Percentiles rank a stretch among this genome's conserved stretches.
phyloP scores from a whole-genome alignment of 148 eudicot species.

The Silene conica region DNA sequence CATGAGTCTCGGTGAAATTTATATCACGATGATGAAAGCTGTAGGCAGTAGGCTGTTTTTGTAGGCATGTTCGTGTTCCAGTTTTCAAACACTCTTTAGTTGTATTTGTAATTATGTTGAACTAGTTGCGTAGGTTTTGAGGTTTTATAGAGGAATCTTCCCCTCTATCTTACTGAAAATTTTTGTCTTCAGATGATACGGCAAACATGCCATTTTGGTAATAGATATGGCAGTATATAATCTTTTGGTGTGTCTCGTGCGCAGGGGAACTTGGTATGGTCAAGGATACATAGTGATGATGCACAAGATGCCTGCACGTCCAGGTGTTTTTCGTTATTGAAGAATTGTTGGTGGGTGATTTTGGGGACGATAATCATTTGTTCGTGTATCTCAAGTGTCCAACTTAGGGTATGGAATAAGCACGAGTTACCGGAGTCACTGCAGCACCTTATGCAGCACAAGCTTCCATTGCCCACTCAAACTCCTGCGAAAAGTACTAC shows the following conservation, averaged over 20 bases:
- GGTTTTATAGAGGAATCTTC: too few species aligned
- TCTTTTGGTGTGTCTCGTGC: slow-evolving; percentile 9
- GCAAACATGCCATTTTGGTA: background rate
- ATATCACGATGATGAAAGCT: too few species aligned
- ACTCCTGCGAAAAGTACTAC: slow-evolving; percentile 41
- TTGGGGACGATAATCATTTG: slow-evolving; percentile 33
- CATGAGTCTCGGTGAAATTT: background rate
- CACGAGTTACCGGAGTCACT: slow-evolving; percentile 23
- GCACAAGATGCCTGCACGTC: slow-evolving; percentile 19
- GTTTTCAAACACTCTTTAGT: too few species aligned
- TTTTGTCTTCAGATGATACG: background rate
- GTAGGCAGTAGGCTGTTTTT: too few species aligned
- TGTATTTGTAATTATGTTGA: too few species aligned
- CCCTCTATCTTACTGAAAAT: too few species aligned
- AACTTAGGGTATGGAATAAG: slow-evolving; percentile 26
- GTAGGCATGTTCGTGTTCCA: too few species aligned
- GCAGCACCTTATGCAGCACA: slow-evolving; percentile 37
- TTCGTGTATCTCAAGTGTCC: slow-evolving; percentile 24
- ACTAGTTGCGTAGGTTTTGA: too few species aligned
- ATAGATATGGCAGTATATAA: background rate
- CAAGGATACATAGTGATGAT: slow-evolving; percentile 14
- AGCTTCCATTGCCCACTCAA: slow-evolving; percentile 36
- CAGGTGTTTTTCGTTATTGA: slow-evolving; percentile 29
- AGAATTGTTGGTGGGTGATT: slow-evolving; percentile 42
- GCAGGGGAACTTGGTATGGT: slow-evolving; percentile 20